Conservation (phyloP, 805 yeast species). For the Spathaspora passalidarum region DNA sequence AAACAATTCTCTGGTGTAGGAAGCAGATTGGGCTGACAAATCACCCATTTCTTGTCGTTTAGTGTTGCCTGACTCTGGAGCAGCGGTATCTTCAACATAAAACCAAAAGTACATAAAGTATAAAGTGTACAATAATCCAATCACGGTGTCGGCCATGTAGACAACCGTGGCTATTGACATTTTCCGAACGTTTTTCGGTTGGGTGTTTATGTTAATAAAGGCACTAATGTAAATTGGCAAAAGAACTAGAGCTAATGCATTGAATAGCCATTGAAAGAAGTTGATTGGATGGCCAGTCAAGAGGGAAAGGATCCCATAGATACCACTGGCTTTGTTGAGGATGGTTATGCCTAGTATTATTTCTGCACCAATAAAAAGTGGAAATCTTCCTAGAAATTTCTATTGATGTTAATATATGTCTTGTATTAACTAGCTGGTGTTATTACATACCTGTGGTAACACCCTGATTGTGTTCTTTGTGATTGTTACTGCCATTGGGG, state of each 20-base stretch:
- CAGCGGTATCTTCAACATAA: conserved; percentile 35
- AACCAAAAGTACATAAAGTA: conserved; percentile 81
- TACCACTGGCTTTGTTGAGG: conserved; percentile 85
- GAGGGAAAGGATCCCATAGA: conserved; percentile 80
- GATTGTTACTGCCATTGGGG: neutral
- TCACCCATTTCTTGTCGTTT: conserved; percentile 11
- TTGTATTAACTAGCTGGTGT: neutral
- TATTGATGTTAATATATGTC: conserved; percentile 13
- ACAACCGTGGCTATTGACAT: conserved; percentile 61
- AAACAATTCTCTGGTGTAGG: conserved; percentile 52
- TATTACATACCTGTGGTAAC: conserved; percentile 18
- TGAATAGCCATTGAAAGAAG: conserved; percentile 78
- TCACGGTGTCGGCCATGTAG: conserved; percentile 64
- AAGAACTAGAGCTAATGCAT: conserved; percentile 59
- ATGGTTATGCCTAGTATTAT: conserved; percentile 70
- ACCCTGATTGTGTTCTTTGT: conserved; percentile 1
- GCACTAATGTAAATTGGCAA: conserved; percentile 68
- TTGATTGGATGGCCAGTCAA: conserved; percentile 87
- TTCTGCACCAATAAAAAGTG: conserved; percentile 87
- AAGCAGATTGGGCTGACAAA: conserved; percentile 56
- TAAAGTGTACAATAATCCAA: conserved; percentile 65
- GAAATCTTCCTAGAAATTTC: conserved; percentile 68
- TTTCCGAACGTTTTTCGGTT: conserved; percentile 54
- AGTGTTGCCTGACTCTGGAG: conserved; percentile 6
- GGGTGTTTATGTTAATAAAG: conserved; percentile 30